Evolutionary conservation across 371 early-diverging fungal species (phyloP).

Genomic region (Batrachochytrium dendrobatidis): DNA sequence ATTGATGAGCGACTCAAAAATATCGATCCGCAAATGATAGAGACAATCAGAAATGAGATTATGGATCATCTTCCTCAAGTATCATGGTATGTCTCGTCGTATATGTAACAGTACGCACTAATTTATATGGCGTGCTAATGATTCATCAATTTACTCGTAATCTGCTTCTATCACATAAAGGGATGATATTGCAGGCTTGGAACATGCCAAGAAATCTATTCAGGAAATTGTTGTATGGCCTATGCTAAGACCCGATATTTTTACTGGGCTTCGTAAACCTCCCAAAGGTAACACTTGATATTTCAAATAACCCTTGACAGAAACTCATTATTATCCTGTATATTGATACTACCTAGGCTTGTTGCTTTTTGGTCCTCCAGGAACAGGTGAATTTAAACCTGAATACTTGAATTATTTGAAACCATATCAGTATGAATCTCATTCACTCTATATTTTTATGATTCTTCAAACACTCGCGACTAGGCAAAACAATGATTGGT

Average conservation of each 20-base stretch:
- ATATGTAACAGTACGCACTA: background rate
- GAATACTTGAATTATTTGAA: background rate
- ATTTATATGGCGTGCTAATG: background rate
- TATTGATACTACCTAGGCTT: constrained; percentile 27
- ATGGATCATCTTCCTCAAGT: constrained; percentile 27
- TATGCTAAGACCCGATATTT: constrained; percentile 82
- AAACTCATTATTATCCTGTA: background rate
- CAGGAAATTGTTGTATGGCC: constrained; percentile 79
- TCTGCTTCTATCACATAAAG: constrained; percentile 21
- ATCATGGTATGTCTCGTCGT: constrained; percentile 28
- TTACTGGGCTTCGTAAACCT: constrained; percentile 76
- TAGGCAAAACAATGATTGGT: constrained; percentile 88
- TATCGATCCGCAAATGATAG: constrained; percentile 72
- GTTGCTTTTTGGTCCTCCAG: constrained; percentile 78
- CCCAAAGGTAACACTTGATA: constrained; percentile 64
- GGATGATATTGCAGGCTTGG: constrained; percentile 90
- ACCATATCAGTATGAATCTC: background rate
- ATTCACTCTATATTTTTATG: background rate
- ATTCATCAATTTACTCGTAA: background rate
- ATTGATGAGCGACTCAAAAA: constrained; percentile 58
- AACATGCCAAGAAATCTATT: constrained; percentile 81
- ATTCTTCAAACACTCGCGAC: background rate
- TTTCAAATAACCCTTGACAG: background rate
- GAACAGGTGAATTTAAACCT: constrained; percentile 24
- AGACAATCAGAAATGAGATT: constrained; percentile 69